Percentiles rank a stretch among this genome's conserved stretches.
Conservation (phyloP, 176 grass and related monocot genomes). For the Avena eriantha region DNA sequence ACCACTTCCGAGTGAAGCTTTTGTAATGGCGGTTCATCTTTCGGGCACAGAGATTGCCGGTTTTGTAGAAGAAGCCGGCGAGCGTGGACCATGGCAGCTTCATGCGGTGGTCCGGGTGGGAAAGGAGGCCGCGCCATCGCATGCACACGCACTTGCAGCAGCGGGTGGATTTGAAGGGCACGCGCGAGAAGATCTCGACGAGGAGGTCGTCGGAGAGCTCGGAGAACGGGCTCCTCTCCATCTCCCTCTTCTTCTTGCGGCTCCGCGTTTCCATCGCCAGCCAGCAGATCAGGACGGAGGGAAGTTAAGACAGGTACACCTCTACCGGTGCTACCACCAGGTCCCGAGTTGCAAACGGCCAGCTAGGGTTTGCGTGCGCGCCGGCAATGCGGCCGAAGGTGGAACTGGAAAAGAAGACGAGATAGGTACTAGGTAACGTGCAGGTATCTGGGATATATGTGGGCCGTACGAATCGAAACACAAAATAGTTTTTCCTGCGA, state of each 20-base stretch:
- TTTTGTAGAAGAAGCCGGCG: slow-evolving; percentile 12
- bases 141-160: neutral
- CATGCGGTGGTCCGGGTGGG: neutral
- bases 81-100: neutral
- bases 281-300: too few species aligned
- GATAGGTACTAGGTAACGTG: too few species aligned
- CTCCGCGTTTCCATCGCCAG: neutral
- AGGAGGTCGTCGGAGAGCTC: neutral
- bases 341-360: neutral
- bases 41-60: neutral
- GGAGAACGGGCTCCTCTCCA: neutral
- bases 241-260: neutral
- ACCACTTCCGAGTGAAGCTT: neutral
- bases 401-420: neutral
- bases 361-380: neutral
- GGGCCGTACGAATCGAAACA: neutral
- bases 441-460: neutral
- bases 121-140: neutral
- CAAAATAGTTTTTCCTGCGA: too few species aligned
- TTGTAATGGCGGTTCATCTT: neutral
- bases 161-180: neutral
- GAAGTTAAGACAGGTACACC: neutral
- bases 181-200: neutral
- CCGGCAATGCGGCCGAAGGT: neutral
- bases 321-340: too few species aligned